A percentile compares a stretch with the other conserved stretches of the same genome.
phyloP scores from a whole-genome alignment of 306 rosid species.

The Heteromeles arbutifolia region DNA sequence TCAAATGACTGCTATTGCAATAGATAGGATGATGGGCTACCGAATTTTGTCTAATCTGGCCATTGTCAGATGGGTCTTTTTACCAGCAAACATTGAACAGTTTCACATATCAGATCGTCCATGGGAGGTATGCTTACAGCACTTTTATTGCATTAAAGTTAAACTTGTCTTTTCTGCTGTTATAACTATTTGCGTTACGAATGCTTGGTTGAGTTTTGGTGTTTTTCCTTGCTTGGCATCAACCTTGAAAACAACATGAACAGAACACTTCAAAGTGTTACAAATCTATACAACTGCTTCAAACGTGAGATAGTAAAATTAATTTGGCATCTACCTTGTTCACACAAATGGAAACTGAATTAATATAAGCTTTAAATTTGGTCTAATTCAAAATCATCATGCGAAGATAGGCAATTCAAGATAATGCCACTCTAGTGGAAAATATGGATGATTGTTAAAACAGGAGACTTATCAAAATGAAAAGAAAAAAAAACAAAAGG shows the following conservation, averaged over 20 bases:
- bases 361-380: background rate
- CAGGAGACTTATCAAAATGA: background rate
- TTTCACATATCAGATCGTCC: constrained; percentile 89
- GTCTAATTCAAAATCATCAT: background rate
- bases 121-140: constrained; percentile 72
- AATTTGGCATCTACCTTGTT: background rate
- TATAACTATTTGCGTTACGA: background rate
- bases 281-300: background rate
- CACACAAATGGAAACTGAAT: background rate
- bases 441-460: background rate
- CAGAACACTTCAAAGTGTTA: background rate
- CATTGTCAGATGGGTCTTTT: constrained; percentile 93
- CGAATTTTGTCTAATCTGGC: constrained; percentile 90
- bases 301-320: background rate
- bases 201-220: background rate
- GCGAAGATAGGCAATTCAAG: background rate
- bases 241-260: background rate
- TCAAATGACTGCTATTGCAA: constrained; percentile 87
- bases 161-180: background rate
- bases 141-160: background rate
- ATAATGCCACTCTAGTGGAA: background rate
- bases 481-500: background rate
- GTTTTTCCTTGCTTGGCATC: background rate
- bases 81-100: constrained; percentile 67
- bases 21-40: constrained; percentile 99